Base-by-base conservation (phyloP, 192 early-diverging fungal genomes). In the Chytriomyces sp. region DNA sequence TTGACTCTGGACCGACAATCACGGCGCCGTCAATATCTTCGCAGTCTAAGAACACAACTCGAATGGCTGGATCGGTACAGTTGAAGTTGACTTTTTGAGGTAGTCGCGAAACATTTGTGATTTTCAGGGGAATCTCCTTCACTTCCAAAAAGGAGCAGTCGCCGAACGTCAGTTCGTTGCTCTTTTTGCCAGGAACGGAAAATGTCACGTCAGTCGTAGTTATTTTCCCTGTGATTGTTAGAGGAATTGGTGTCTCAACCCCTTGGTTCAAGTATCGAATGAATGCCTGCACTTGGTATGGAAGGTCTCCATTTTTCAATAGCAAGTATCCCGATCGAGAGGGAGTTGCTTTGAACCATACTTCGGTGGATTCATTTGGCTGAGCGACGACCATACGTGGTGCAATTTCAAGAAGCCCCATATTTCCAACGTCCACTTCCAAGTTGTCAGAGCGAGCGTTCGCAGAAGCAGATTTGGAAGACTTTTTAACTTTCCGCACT, bases 151-250 rank as follows among this genome's bases (percentile, higher is more conserved):
- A 23, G 5, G 78, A 63, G 53, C 70, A 72, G 6, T 72, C 64
- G 6, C 61, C 61, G 60, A 79, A 79, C 6, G n/a, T 16, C 7
- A 79, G 24, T 50, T 66, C 50, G 8, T n/a, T 23, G 45, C 16
- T 10, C 18, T 7, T 61, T n/a, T 64, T 64, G 11, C 71, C 72
- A 24, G 49, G 70, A 28, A 74, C 47, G 23, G 61, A 66, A 53
- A 79, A 79, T 1, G 45, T 43, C 10, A 79, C 57, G 46, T 79
- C 78, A 28, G 78, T 68, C 5, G 78, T 79, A n/a, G 78, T 79
- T 5, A 79, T 50, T 53, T 50, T 9, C n/a, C 78, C 78, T 45
- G 28, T 59, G 5, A 79, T 18, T 44, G 46, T 8, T 1, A 79
- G 20, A 24, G 78, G 50, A 6, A 74, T 50, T 57, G 69, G 69